Percentiles rank a stretch among this genome's conserved stretches.
phyloP scores from a whole-genome alignment of 345 rosid genomes.

The Lumnitzera littorea region DNA sequence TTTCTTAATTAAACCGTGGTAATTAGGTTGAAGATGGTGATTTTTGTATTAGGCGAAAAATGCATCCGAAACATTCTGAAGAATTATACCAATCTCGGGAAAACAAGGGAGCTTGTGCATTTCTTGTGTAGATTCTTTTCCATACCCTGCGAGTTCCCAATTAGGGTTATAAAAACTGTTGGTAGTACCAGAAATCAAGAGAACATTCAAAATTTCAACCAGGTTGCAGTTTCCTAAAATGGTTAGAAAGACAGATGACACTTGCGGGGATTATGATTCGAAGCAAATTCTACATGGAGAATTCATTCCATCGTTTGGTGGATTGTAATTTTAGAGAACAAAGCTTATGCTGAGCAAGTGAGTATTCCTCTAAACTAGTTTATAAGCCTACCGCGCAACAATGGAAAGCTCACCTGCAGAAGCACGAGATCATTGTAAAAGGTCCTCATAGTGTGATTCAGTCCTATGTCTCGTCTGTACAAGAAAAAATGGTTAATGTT shows the following conservation, averaged over 20 bases:
- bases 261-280: too few relatives aligned
- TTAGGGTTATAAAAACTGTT: too few relatives aligned
- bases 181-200: too few relatives aligned
- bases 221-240: too few relatives aligned
- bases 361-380: too few relatives aligned
- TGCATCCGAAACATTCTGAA: neutral
- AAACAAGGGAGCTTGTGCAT: slow-evolving; percentile 38
- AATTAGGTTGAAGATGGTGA: neutral
- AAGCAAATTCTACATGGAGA: neutral
- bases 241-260: too few relatives aligned
- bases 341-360: too few relatives aligned
- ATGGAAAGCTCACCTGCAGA: slow-evolving; percentile 43
- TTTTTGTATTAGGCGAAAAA: too few relatives aligned
- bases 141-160: slow-evolving; percentile 37
- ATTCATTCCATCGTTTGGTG: neutral
- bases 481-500: slow-evolving; percentile 8
- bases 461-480: slow-evolving; percentile 59
- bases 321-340: neutral
- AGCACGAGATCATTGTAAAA: slow-evolving; percentile 46
- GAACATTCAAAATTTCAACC: too few relatives aligned
- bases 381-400: too few relatives aligned
- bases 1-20: neutral
- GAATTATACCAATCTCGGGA: slow-evolving; percentile 57
- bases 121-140: slow-evolving; percentile 47
- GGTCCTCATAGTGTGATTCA: slow-evolving; percentile 57